Evolutionary conservation across 352 stramenopile species (phyloP), one percentile per base, ranked within the genome.

Genomic region (Phytophthora gonapodyides): DNA sequence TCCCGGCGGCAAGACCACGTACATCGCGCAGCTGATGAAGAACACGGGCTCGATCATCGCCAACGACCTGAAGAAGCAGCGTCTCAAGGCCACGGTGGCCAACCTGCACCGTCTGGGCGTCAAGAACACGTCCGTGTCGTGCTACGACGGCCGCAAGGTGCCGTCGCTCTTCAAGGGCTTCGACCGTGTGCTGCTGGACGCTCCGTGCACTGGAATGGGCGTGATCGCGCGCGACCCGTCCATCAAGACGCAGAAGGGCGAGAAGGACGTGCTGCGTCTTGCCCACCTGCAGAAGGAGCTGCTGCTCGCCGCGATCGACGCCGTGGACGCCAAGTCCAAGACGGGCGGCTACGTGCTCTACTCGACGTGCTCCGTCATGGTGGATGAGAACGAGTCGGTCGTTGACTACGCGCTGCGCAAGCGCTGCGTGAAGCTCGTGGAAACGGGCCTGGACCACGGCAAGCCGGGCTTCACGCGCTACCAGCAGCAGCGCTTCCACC

Each of bases 1-100:
- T 16, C 98, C 98, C 5, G 98, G 98, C 45, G 98, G 98, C 43
- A 99, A 99, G 80, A 99, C 97, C 17, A 99, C 95, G 17, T 99
- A 99, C 82, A 98, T 99, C 62, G 89, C 96, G 16, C 98, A 99
- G 78, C 81, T 99, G 34, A 99, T 99, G 98, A 97, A 98, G 61
- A 99, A 99, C 82, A 98, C 92, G 47, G 98, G 98, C 30, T 86
- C 97, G 17, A 84, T 99, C 48, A 92, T 99, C 67, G 97, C 97
- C 10, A 99, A 99, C 72, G 98, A 99, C 76, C 73, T 99, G 21
- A 99, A 98, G 76, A 96, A 98, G 66, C 94, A 99, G 62, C 87
- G 97, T 47, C 91, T 98, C 16, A 96, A 97, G 73, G 97, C 98
- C 17, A 99, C 98, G 7, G 96, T 99, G 36, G 98, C 97, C 8